Conservation (phyloP, 2,329 filamentous ascomycete genomes). For the Colletotrichum higginsianum region DNA sequence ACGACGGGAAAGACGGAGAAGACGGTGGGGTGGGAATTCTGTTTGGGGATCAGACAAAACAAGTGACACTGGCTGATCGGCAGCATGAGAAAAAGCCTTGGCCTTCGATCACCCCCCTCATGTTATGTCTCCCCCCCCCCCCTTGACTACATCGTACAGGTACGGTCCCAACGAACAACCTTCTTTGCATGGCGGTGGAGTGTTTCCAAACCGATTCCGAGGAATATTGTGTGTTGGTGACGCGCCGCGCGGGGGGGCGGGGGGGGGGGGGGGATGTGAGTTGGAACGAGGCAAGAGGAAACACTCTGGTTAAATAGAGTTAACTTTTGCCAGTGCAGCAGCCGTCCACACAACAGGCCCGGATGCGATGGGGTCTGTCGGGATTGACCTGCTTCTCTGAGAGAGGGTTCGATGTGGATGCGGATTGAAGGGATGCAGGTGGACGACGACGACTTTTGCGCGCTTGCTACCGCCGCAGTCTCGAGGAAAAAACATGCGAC, state of each 20-base stretch:
- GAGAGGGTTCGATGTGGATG: too few relatives aligned
- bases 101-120: neutral
- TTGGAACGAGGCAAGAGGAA: too few relatives aligned
- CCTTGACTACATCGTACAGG: neutral
- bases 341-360: too few relatives aligned
- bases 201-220: constrained; percentile 34
- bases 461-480: neutral
- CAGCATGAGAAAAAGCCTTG: neutral
- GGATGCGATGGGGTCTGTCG: too few relatives aligned
- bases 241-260: neutral
- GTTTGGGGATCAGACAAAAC: constrained; percentile 18
- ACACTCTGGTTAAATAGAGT: too few relatives aligned
- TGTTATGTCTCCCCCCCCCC: neutral
- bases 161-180: neutral
- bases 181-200: constrained; percentile 26
- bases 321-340: too few relatives aligned
- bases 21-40: neutral
- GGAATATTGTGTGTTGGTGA: constrained; percentile 17
- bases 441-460: too few relatives aligned
- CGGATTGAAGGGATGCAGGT: too few relatives aligned
- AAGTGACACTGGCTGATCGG: constrained; percentile 4
- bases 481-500: neutral
- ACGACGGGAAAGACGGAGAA: neutral
- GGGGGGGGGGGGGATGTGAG: neutral
- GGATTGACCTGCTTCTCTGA: too few relatives aligned